Conservation (phyloP, 2,329 filamentous ascomycete species). For the Botrytis elliptica region DNA sequence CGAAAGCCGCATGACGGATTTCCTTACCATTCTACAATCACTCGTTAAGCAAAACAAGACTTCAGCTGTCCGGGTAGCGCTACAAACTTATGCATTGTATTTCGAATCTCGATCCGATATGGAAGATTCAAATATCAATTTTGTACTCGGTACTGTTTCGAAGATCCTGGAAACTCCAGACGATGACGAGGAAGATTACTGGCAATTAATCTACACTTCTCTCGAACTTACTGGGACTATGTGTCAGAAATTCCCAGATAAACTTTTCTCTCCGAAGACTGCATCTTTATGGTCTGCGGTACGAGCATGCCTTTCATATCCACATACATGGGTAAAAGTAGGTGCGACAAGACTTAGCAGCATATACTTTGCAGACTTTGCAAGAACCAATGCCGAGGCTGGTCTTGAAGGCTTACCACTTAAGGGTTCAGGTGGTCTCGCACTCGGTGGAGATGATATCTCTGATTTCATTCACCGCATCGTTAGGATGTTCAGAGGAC, state of each 20-base stretch:
- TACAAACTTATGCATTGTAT: slow-evolving; percentile 81
- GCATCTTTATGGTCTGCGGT: slow-evolving; percentile 70
- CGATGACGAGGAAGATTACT: slow-evolving; percentile 54
- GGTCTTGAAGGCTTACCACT: slow-evolving; percentile 60
- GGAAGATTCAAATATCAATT: slow-evolving; percentile 55
- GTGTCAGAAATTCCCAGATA: slow-evolving; percentile 62
- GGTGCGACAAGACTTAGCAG: slow-evolving; percentile 72
- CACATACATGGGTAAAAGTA: slow-evolving; percentile 72
- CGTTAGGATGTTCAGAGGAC: slow-evolving; percentile 57
- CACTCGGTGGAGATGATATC: slow-evolving; percentile 64
- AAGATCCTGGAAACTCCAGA: slow-evolving; percentile 52
- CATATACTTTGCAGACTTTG: slow-evolving; percentile 78
- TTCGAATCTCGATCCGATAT: slow-evolving; percentile 65
- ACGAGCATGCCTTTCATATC: slow-evolving; percentile 67
- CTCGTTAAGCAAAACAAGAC: slow-evolving; percentile 74
- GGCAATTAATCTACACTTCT: slow-evolving; percentile 72
- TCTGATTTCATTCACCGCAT: slow-evolving; percentile 53
- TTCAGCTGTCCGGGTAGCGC: slow-evolving; percentile 67
- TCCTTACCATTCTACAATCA: slow-evolving; percentile 66
- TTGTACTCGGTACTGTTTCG: slow-evolving; percentile 54
- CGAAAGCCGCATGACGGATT: slow-evolving; percentile 66
- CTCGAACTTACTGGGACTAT: slow-evolving; percentile 69
- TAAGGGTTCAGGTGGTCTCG: slow-evolving; percentile 67
- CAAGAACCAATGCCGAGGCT: slow-evolving; percentile 56
- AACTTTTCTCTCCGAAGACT: slow-evolving; percentile 59